Evolutionary conservation across 75 land plant genomes (phyloP), one percentile per base, ranked within the genome.

Genomic region (Selaginella tamariscina): DNA sequence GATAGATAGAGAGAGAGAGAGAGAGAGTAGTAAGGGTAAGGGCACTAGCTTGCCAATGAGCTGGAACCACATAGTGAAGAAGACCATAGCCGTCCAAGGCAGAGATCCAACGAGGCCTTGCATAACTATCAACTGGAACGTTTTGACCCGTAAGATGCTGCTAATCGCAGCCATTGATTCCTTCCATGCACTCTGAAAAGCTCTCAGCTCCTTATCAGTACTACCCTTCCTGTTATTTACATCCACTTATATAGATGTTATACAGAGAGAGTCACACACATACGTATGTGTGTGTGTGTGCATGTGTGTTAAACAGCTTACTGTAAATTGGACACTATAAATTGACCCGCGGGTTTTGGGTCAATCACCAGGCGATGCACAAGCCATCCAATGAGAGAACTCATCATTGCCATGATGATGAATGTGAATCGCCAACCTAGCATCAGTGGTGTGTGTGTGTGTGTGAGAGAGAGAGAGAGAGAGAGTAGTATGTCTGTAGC

Each of bases 71-170:
- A 94, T 83, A 2, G 98, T 94, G 65, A 94, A 86, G 77, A 94
- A 94, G 8, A 94, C 98, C 87, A 94, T 94, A 20, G 98, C 87
- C 8, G 96, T 87, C 98, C 98, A 94, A 31, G 98, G 98, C n/a
- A 94, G 66, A n/a, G 96, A 89, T 27, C 98, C 98, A 63, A 90
- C 88, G 60, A 94, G 71, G 13, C 98, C 98, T 70, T 94, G 98
- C 82, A 90, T 27, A n/a, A 94, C 91, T 62, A 94, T 86, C 22
- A 94, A 72, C 72, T 85, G 96, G 75, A 94, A 94, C 2, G 96
- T 91, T 24, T 71, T 79, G 54, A 94, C 83, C 70, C 80, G 84
- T 64, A 83, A 68, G 0, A 94, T 90, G 29, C 85, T 65, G 77
- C 80, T 91, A 69, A 82, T 83, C 24, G 98, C 96, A 22, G 55